phyloP scores from a whole-genome alignment of 495 filamentous ascomycete genomes.

The Xylaria palmicola region DNA sequence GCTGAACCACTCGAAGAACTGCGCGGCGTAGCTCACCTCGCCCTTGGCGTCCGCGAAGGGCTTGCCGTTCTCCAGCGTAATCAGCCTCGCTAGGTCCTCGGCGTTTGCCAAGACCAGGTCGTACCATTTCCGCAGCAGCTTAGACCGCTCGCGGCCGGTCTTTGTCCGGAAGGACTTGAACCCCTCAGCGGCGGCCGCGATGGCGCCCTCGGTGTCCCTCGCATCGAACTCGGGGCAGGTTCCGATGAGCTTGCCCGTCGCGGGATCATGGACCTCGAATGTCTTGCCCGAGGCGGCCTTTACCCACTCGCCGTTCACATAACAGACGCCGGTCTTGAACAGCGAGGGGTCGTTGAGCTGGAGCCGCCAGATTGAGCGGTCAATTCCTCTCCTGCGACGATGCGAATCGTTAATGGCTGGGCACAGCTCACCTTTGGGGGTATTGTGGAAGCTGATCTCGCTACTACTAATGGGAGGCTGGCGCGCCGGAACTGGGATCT shows the following conservation, averaged over 20 bases:
- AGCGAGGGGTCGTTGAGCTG: conserved; percentile 82
- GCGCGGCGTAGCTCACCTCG: conserved; percentile 70
- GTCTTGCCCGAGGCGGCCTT: conserved; percentile 71
- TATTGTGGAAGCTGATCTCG: conserved; percentile 45
- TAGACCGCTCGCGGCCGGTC: conserved; percentile 77
- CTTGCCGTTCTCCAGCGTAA: conserved; percentile 85
- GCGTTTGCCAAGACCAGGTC: conserved; percentile 82
- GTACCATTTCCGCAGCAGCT: conserved; percentile 86
- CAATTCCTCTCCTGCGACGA: neutral
- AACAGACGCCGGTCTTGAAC: conserved; percentile 73
- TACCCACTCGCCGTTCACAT: conserved; percentile 86
- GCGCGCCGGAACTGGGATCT: conserved; percentile 38
- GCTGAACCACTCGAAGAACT: conserved; percentile 81
- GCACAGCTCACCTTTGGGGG: conserved; percentile 37
- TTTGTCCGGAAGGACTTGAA: conserved; percentile 72
- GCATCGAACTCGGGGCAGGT: conserved; percentile 78
- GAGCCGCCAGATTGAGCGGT: conserved; percentile 7
- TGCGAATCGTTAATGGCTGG: neutral
- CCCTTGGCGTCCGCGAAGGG: conserved; percentile 69
- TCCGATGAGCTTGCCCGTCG: conserved; percentile 75
- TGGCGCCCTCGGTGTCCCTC: conserved; percentile 74
- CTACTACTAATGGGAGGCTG: conserved; percentile 32
- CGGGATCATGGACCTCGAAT: conserved; percentile 80
- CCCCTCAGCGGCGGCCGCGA: conserved; percentile 70
- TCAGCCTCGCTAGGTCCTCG: conserved; percentile 84